These are phyloP conservation scores for Diutina mesorugosa DNA, from an alignment of 1,139 yeast species.

Conservation along the genomic window DNA sequence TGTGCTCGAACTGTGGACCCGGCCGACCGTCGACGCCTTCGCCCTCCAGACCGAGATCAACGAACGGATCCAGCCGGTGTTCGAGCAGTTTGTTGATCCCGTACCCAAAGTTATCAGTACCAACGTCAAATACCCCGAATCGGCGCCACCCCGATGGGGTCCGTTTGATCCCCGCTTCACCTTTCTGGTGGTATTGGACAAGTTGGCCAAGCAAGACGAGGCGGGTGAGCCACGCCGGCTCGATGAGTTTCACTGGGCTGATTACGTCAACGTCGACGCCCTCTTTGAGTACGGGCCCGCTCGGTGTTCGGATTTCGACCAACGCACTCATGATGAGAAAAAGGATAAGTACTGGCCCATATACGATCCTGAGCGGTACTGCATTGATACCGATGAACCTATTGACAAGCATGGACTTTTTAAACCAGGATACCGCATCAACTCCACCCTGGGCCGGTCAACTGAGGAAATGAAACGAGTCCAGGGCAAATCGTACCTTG, in stretches of 20 bases:
- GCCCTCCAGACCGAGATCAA: neutral
- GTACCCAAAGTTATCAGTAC: neutral
- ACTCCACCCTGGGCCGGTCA: neutral
- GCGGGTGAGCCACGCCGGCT: neutral
- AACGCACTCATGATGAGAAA: neutral
- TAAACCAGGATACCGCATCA: neutral
- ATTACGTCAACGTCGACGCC: neutral
- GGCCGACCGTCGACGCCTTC: neutral
- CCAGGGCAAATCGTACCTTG: neutral
- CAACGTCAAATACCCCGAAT: neutral
- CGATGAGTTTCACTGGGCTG: slow-evolving; percentile 2
- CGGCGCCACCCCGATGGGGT: neutral
- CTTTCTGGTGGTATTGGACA: neutral
- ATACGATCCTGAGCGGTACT: neutral
- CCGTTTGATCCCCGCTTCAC: slow-evolving; percentile 1
- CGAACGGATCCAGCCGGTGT: neutral
- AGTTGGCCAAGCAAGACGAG: neutral
- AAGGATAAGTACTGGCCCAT: neutral
- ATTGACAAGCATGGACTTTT: neutral
- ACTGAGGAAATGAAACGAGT: neutral
- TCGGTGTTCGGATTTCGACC: neutral
- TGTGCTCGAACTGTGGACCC: neutral
- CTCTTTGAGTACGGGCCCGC: neutral
- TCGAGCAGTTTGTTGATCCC: neutral
- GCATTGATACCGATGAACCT: neutral